Percentiles rank a stretch among this genome's conserved stretches.
Evolutionary conservation across 805 yeast species (phyloP).

Genomic region (Candida michaelii): DNA sequence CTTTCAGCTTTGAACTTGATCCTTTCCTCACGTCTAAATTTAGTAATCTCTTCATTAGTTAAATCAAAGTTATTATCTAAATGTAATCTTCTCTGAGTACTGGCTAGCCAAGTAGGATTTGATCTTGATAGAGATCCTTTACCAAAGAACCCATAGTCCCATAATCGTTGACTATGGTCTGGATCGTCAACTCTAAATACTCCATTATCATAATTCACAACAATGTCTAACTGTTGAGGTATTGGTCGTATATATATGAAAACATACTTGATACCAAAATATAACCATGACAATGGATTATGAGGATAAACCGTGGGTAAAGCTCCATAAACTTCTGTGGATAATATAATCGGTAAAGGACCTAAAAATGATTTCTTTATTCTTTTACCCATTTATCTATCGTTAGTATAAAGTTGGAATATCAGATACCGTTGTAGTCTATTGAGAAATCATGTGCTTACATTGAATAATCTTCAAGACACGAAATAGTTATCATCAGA

Average conservation of each 20-base stretch:
- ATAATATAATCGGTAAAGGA: constrained; percentile 58
- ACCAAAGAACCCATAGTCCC: constrained; percentile 91
- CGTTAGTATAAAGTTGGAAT: constrained; percentile 14
- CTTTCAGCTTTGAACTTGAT: constrained; percentile 70
- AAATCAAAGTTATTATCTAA: constrained; percentile 19
- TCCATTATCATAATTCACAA: constrained; percentile 25
- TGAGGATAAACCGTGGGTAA: constrained; percentile 58
- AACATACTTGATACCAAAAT: constrained; percentile 40
- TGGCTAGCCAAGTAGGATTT: constrained; percentile 86
- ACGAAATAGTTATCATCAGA: constrained; percentile 20
- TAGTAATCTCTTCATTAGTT: constrained; percentile 69
- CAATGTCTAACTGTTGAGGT: constrained; percentile 25
- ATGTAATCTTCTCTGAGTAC: constrained; percentile 59
- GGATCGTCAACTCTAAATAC: constrained; percentile 43
- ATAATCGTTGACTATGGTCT: constrained; percentile 54
- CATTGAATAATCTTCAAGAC: constrained; percentile 38
- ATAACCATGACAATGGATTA: constrained; percentile 67
- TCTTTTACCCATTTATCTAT: constrained; percentile 11
- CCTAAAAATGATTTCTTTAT: constrained; percentile 33
- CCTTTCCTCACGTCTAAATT: constrained; percentile 68
- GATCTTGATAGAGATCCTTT: constrained; percentile 87
- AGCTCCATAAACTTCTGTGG: constrained; percentile 35
- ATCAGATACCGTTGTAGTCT: constrained; percentile 99
- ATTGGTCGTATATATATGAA: constrained; percentile 19
- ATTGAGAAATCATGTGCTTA: constrained; percentile 74